phyloP scores from a whole-genome alignment of 1,139 yeast species.

The Pichia sp. region DNA sequence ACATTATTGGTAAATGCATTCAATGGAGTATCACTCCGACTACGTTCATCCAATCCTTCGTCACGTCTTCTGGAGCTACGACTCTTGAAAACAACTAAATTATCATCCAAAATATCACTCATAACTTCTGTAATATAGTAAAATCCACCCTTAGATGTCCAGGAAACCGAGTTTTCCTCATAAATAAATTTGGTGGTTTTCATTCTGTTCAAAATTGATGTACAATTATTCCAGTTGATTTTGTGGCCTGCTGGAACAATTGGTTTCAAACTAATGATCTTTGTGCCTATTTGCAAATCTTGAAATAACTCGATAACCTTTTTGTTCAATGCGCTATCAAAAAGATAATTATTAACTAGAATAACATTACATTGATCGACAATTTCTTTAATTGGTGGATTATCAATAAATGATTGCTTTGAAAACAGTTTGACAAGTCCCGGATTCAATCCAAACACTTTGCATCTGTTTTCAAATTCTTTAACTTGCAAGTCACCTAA shows the following conservation, averaged over 20 bases:
- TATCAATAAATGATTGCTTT: conserved; percentile 66
- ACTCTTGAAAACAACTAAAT: conserved; percentile 28
- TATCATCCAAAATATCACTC: conserved; percentile 34
- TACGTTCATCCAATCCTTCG: conserved; percentile 13
- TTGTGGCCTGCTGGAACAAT: conserved; percentile 56
- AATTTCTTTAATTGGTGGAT: conserved; percentile 45
- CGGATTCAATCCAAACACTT: conserved; percentile 54
- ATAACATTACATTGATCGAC: conserved; percentile 64
- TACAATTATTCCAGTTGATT: conserved; percentile 48
- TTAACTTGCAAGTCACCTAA: conserved; percentile 55
- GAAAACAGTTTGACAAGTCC: conserved; percentile 55
- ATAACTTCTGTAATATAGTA: conserved; percentile 74
- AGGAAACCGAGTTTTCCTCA: conserved; percentile 70
- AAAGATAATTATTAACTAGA: conserved; percentile 75
- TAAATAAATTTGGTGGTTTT: conserved; percentile 59
- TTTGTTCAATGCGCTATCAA: conserved; percentile 64
- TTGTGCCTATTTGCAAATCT: conserved; percentile 66
- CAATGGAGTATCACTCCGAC: conserved; percentile 22
- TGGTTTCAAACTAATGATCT: conserved; percentile 71
- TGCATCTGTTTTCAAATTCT: conserved; percentile 54
- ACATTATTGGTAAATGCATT: conserved; percentile 29
- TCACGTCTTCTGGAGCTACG: conserved; percentile 19
- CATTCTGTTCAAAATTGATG: conserved; percentile 58
- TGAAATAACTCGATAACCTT: conserved; percentile 59
- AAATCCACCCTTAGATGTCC: conserved; percentile 84